phyloP scores from a whole-genome alignment of 2,329 filamentous ascomycete species.

The Ascochyta fabae region DNA sequence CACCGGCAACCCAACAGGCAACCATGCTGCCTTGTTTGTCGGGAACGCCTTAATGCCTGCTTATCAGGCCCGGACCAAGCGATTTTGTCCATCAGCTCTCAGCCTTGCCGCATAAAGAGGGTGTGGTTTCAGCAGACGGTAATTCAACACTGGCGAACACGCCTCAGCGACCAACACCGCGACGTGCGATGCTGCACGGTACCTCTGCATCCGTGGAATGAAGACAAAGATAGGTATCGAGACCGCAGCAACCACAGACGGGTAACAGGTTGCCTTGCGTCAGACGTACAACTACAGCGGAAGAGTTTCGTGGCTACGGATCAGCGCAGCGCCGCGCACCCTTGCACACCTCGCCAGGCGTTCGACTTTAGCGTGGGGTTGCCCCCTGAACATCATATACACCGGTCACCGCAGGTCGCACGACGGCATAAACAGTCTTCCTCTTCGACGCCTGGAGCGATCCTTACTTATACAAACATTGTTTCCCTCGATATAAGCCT shows the following conservation, averaged over 20 bases:
- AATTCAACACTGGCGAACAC: not conserved
- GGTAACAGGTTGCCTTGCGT: slow-evolving; percentile 21
- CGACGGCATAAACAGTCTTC: slow-evolving; percentile 30
- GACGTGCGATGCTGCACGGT: not conserved
- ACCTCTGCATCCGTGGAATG: slow-evolving; percentile 6
- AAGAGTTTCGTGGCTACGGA: slow-evolving; percentile 24
- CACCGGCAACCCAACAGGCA: slow-evolving; percentile 28
- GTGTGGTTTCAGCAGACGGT: slow-evolving; percentile 27
- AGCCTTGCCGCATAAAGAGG: slow-evolving; percentile 24
- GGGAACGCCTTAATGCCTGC: slow-evolving; percentile 24
- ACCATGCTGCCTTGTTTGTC: slow-evolving; percentile 30
- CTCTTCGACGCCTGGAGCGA: slow-evolving; percentile 24
- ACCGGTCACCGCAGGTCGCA: slow-evolving; percentile 24
- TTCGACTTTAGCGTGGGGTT: slow-evolving; percentile 25
- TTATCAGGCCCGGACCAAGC: slow-evolving; percentile 11
- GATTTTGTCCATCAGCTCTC: slow-evolving; percentile 13
- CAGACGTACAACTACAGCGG: slow-evolving; percentile 18
- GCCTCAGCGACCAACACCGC: not conserved
- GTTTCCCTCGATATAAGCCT: slow-evolving; percentile 23
- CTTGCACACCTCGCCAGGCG: slow-evolving; percentile 18
- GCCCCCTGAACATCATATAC: slow-evolving; percentile 33
- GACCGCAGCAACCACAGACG: slow-evolving; percentile 16
- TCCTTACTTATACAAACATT: slow-evolving; percentile 27
- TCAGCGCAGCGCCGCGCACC: slow-evolving; percentile 26
- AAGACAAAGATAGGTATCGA: slow-evolving; percentile 9